Evolutionary conservation across 2,329 filamentous ascomycete species (phyloP).

Genomic region (Talaromyces sp.): DNA sequence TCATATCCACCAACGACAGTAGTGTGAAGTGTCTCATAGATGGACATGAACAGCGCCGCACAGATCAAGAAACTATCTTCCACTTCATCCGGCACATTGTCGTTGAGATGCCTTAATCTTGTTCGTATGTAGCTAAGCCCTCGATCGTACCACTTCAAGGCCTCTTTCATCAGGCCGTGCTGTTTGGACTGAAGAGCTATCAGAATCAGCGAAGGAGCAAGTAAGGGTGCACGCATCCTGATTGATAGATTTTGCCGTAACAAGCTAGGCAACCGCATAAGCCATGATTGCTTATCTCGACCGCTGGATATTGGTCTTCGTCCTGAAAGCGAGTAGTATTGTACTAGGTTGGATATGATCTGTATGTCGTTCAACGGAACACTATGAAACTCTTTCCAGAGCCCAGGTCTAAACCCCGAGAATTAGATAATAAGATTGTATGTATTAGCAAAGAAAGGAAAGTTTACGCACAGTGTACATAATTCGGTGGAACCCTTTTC

Average conservation of each 20-base stretch:
- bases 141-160: slow-evolving; percentile 14
- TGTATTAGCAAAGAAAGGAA: not conserved
- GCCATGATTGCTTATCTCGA: slow-evolving; percentile 6
- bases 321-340: slow-evolving; percentile 10
- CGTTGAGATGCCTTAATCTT: not conserved
- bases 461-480: slow-evolving; percentile 3
- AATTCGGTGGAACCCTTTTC: not conserved
- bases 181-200: slow-evolving; percentile 10
- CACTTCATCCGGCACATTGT: not conserved
- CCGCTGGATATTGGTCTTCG: not conserved
- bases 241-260: not conserved
- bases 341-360: slow-evolving; percentile 13
- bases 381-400: slow-evolving; percentile 1
- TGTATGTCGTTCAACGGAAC: slow-evolving; percentile 11
- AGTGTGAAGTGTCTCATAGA: slow-evolving; percentile 8
- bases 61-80: slow-evolving; percentile 11
- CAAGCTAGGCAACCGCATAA: slow-evolving; percentile 6
- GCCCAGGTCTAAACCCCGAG: not conserved
- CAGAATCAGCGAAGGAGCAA: slow-evolving; percentile 14
- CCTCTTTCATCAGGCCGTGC: slow-evolving; percentile 8
- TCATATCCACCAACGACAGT: slow-evolving; percentile 13
- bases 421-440: not conserved
- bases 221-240: slow-evolving; percentile 7
- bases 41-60: slow-evolving; percentile 15
- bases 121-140: slow-evolving; percentile 13